phyloP scores from a whole-genome alignment of 2,329 filamentous ascomycete species.

The Colletotrichum musicola region DNA sequence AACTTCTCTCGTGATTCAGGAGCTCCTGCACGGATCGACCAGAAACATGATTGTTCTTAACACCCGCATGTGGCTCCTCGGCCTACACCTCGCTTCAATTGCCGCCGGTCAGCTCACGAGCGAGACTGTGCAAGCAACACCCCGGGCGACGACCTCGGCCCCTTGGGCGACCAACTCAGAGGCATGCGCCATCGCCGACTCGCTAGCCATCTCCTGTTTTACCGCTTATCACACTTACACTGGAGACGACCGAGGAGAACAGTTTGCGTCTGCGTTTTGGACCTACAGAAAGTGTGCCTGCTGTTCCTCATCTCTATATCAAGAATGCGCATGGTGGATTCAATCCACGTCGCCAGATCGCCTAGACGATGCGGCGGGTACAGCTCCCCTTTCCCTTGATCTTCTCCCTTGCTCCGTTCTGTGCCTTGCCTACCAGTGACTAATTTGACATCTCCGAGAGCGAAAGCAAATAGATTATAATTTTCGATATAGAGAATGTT shows the following conservation, averaged over 20 bases:
- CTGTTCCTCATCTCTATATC: background rate
- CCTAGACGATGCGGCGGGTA: background rate
- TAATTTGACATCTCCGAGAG: background rate
- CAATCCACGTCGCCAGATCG: background rate
- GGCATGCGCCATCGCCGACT: background rate
- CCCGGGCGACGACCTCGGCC: background rate
- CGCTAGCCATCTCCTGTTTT: background rate
- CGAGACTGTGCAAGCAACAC: background rate
- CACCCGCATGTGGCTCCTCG: background rate
- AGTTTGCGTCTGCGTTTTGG: background rate
- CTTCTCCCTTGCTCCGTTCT: too few relatives aligned
- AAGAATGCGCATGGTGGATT: background rate
- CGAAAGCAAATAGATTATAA: background rate
- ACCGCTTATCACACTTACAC: background rate
- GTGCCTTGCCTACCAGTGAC: background rate
- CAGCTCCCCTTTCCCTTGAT: background rate
- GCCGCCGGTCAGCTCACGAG: background rate
- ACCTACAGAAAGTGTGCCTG: background rate
- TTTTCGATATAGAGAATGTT: background rate
- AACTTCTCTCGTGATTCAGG: too few relatives aligned
- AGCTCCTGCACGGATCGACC: too few relatives aligned
- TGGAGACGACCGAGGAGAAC: background rate
- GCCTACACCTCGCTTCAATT: background rate
- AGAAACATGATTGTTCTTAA: background rate
- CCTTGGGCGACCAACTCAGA: background rate